Conservation (phyloP, 495 filamentous ascomycete species). For the Xylaria scruposa region DNA sequence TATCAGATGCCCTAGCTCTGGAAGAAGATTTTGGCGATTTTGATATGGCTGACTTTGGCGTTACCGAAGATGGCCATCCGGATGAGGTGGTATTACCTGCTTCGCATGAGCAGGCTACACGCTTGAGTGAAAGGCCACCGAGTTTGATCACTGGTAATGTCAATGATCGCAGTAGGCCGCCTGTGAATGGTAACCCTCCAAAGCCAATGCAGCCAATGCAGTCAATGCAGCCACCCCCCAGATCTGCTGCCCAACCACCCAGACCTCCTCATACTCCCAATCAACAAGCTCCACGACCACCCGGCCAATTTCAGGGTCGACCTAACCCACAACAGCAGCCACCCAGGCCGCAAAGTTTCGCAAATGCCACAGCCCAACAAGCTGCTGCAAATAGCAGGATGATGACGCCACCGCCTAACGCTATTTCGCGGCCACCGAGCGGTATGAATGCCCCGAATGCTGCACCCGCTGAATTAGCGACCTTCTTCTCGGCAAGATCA, state of each 20-base stretch:
- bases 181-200: slow-evolving; percentile 32
- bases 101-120: slow-evolving; percentile 30
- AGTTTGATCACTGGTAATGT: slow-evolving; percentile 30
- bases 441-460: slow-evolving; percentile 33
- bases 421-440: slow-evolving; percentile 12
- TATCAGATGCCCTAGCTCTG: slow-evolving; percentile 28
- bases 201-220: slow-evolving; percentile 50
- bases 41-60: slow-evolving; percentile 76
- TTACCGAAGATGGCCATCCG: slow-evolving; percentile 63
- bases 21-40: slow-evolving; percentile 56
- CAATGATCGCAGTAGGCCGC: slow-evolving; percentile 39
- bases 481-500: slow-evolving; percentile 81
- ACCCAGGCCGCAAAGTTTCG: slow-evolving; percentile 39
- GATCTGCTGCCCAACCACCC: slow-evolving; percentile 36
- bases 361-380: slow-evolving; percentile 43
- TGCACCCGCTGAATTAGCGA: slow-evolving; percentile 46
- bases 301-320: slow-evolving; percentile 37
- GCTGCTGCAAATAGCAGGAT: slow-evolving; percentile 35
- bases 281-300: slow-evolving; percentile 41
- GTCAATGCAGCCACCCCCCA: slow-evolving; percentile 49
- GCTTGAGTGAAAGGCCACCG: slow-evolving; percentile 36
- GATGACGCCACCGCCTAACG: slow-evolving; percentile 35
- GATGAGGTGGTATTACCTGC: slow-evolving; percentile 64
- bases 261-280: slow-evolving; percentile 48
- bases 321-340: slow-evolving; percentile 38